Evolutionary conservation across 2,329 filamentous ascomycete genomes (phyloP), one percentile per base, ranked within the genome.

Genomic region (Hawksworthiomyces lignivorus): DNA sequence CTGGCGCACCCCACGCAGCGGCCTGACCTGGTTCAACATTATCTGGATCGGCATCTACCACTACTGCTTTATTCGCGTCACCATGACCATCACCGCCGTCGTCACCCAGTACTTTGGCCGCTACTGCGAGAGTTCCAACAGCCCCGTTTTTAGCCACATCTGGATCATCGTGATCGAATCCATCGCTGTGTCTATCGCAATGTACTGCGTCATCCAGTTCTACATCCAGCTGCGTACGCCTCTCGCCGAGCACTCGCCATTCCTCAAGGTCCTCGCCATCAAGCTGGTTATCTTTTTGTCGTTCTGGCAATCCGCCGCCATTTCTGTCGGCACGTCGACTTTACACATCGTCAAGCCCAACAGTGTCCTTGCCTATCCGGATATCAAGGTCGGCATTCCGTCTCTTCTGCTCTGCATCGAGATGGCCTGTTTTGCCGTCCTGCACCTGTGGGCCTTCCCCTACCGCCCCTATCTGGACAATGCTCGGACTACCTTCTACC

Each of bases 261-360:
- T 90, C 50, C 62, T 90, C 50, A 94, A 94, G 62, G 80, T 94
- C 20, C 57, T 87, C 17, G 84, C 86, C 54, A 92, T 95, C 64
- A 94, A 94, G 62, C 72, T 94, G 21, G 87, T 94, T 56, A 87
- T 94, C 55, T 94, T 94, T 68, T 73, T 95, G 51, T 88, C 82
- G 27, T 94, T 94, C 62, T 94, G 87, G 87, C 87, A 95, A 63
- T 71, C 60, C 3, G 64, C 68, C 5, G 61, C 68, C 48, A 72
- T 75, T 47, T 72, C 68, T 5, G 51, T 75, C 27, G 70, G 62
- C 47, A 73, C 70, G 1, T 77, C 77, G 1, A 70, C 72, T 5
- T 72, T 84, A 5, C 70, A 80, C 14, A 68, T 92, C 37, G 74
- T 74, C 26, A 62, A 80, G 47, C 60, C 83, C 1, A 81, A 72